Evolutionary conservation across 2,329 filamentous ascomycete species (phyloP).

Genomic region (Phialemonium atrogriseum): DNA sequence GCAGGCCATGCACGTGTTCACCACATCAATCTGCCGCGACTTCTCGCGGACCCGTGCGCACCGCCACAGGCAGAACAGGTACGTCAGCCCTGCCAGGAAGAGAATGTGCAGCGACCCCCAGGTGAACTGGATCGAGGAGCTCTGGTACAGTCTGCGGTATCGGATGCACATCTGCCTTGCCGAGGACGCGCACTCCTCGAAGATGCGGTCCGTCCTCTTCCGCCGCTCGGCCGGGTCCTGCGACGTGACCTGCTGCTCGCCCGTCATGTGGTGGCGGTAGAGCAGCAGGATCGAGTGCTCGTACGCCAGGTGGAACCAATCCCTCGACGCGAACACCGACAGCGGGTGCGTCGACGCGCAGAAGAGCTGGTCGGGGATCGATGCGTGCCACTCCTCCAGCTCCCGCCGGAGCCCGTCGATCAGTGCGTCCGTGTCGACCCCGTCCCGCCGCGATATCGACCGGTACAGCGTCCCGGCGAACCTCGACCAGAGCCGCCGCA

Average conservation of each 20-base stretch:
- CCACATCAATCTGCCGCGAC: slow-evolving; percentile 11
- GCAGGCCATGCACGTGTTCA: slow-evolving; percentile 25
- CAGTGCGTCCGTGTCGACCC: slow-evolving; percentile 3
- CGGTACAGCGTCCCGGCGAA: slow-evolving; percentile 17
- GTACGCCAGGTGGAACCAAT: slow-evolving; percentile 30
- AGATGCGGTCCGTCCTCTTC: slow-evolving; percentile 5
- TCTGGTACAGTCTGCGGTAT: slow-evolving; percentile 25
- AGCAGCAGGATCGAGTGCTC: slow-evolving; percentile 28
- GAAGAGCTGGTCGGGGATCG: slow-evolving; percentile 11
- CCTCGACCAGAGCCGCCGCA: slow-evolving; percentile 21
- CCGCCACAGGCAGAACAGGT: slow-evolving; percentile 23
- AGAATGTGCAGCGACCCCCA: slow-evolving; percentile 25
- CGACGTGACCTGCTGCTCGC: not conserved
- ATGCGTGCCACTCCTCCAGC: slow-evolving; percentile 17
- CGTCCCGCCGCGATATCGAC: not conserved
- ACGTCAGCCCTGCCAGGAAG: slow-evolving; percentile 25
- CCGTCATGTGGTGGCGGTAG: slow-evolving; percentile 20
- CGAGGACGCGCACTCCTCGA: slow-evolving; percentile 10
- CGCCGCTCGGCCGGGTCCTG: not conserved
- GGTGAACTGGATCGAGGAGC: slow-evolving; percentile 19
- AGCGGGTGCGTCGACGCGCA: slow-evolving; percentile 7
- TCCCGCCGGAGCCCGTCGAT: slow-evolving; percentile 14
- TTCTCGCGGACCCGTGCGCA: slow-evolving; percentile 9
- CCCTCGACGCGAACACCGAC: slow-evolving; percentile 24
- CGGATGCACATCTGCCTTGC: slow-evolving; percentile 22